phyloP scores from a whole-genome alignment of 257 asterid genomes.

The Parsonsia alboflavescens region DNA sequence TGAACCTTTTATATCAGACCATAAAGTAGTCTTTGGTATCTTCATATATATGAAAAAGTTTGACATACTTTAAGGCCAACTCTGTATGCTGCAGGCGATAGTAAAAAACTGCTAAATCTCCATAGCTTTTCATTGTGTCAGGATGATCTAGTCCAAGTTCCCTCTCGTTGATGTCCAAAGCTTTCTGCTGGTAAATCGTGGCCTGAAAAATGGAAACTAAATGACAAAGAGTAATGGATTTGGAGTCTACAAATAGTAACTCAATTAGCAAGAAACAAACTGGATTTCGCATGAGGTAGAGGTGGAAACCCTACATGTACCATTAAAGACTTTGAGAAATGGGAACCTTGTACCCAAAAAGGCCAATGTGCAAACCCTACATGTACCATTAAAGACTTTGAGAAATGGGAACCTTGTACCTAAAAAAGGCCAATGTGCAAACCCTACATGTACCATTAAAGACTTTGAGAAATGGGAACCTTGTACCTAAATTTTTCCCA shows the following conservation, averaged over 20 bases:
- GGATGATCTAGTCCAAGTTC: slow-evolving; percentile 87
- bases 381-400: not conserved
- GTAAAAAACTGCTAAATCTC: slow-evolving; percentile 80
- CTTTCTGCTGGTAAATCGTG: slow-evolving; percentile 76
- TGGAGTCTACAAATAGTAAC: slow-evolving; percentile 13
- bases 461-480: not conserved
- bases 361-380: not conserved
- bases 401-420: too few relatives aligned
- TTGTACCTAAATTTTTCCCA: not conserved
- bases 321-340: not conserved
- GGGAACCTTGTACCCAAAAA: too few relatives aligned
- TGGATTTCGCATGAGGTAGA: not conserved
- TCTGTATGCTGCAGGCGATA: slow-evolving; percentile 78
- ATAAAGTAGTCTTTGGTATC: not conserved
- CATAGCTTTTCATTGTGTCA: slow-evolving; percentile 89
- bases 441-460: not conserved
- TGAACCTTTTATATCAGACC: slow-evolving; percentile 15
- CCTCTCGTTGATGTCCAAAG: slow-evolving; percentile 78
- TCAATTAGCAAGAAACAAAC: not conserved
- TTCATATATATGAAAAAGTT: not conserved
- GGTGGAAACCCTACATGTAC: not conserved
- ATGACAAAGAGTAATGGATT: slow-evolving; percentile 13
- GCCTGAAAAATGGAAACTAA: slow-evolving; percentile 39
- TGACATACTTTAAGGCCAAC: slow-evolving; percentile 48
- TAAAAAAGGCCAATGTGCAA: too few relatives aligned